Evolutionary conservation across 768 basidiomycete species (phyloP).

Genomic region (Xerocomellus dryophilus): DNA sequence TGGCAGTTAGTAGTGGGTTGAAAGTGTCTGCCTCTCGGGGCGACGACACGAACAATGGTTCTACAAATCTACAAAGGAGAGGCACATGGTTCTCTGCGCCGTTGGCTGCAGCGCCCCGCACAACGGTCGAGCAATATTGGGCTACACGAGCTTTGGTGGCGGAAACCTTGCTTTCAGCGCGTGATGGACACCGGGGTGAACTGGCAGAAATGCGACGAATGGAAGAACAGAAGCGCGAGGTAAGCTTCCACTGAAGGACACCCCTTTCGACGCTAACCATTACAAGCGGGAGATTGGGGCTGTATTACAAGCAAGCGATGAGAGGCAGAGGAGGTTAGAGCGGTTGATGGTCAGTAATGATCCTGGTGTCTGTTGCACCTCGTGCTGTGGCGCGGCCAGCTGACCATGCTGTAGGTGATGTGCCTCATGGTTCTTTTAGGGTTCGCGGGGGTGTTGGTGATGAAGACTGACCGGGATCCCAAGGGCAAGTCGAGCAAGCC

Average conservation of each 20-base stretch:
- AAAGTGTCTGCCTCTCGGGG: background rate
- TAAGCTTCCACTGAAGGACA: conserved; percentile 26
- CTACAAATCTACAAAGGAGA: conserved; percentile 7
- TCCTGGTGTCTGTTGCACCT: background rate
- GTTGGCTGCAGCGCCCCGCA: conserved; percentile 22
- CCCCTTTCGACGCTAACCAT: background rate
- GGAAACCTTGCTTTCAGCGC: conserved; percentile 55
- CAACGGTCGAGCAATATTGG: conserved; percentile 58
- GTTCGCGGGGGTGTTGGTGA: conserved; percentile 20
- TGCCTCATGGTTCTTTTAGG: conserved; percentile 26
- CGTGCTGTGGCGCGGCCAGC: conserved; percentile 7
- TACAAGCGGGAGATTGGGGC: conserved; percentile 43
- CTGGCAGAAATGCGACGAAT: conserved; percentile 39
- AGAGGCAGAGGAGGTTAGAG: conserved; percentile 50
- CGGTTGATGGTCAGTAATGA: conserved; percentile 43
- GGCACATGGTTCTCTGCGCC: conserved; percentile 22
- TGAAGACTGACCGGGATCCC: conserved; percentile 12
- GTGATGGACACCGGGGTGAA: conserved; percentile 48
- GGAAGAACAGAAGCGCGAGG: conserved; percentile 48
- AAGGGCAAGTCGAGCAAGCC: conserved; percentile 23
- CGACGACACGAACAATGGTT: background rate
- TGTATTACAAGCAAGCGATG: conserved; percentile 42
- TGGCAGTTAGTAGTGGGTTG: conserved; percentile 19
- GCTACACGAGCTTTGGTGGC: conserved; percentile 62
- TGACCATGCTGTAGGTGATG: conserved; percentile 16